phyloP scores from a whole-genome alignment of 129 eudicot genomes.

The Helianthus annuus region DNA sequence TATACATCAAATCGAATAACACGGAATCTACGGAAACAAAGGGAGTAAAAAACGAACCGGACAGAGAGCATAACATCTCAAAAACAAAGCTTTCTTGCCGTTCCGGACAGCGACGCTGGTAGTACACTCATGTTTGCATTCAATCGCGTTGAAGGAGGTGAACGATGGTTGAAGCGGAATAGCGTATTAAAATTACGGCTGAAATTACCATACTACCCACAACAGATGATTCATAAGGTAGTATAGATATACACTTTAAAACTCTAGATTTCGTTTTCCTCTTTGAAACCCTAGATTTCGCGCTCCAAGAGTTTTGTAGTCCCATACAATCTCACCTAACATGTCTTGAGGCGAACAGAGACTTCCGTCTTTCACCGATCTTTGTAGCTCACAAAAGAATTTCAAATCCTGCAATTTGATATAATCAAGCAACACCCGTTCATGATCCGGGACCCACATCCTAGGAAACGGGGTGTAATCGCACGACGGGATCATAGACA shows the following conservation, averaged over 20 bases:
- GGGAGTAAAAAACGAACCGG: no score
- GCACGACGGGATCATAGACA: conserved; percentile 81
- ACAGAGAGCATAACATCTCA: no score
- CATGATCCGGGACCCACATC: conserved; percentile 90
- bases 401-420: conserved; percentile 66
- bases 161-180: no score
- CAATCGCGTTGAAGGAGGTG: no score
- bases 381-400: conserved; percentile 58
- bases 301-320: conserved; percentile 59
- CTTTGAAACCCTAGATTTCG: conserved; percentile 31
- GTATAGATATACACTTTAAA: background rate
- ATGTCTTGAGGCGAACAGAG: conserved; percentile 79
- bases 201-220: no score
- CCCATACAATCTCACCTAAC: conserved; percentile 81
- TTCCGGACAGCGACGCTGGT: no score
- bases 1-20: no score
- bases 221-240: no score
- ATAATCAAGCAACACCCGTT: conserved; percentile 72
- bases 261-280: background rate
- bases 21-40: no score
- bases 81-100: no score
- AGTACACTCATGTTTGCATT: no score
- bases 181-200: no score
- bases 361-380: conserved; percentile 56
- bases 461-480: conserved; percentile 83